Conservation (phyloP, 805 yeast genomes). For the Saccharomyces paradoxus region DNA sequence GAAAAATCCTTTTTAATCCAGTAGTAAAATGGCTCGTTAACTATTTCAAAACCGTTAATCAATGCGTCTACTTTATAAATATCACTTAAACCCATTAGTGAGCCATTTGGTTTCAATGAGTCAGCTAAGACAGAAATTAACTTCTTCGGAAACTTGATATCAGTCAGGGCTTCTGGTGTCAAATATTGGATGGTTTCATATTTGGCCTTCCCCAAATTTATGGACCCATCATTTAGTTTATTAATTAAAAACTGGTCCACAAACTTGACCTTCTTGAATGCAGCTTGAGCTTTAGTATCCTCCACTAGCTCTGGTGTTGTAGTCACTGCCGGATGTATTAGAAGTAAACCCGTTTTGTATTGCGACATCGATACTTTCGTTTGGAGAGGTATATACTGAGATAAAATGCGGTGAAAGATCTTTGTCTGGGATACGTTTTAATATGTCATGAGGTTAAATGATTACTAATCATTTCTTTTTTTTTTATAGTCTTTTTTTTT, state of each 20-base stretch:
- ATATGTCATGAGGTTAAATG: neutral
- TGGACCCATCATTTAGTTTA: conserved; percentile 44
- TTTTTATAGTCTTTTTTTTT: neutral
- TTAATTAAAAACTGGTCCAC: conserved; percentile 49
- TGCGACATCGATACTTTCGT: conserved; percentile 2
- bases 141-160: conserved; percentile 40
- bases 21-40: conserved; percentile 14
- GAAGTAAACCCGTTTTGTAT: conserved; percentile 31
- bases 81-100: conserved; percentile 43
- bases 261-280: conserved; percentile 21
- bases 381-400: neutral
- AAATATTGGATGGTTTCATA: conserved; percentile 44
- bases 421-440: neutral
- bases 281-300: conserved; percentile 30
- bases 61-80: conserved; percentile 46
- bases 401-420: neutral
- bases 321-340: conserved; percentile 62
- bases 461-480: conserved; percentile 1
- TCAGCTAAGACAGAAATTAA: conserved; percentile 35
- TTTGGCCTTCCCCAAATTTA: conserved; percentile 30
- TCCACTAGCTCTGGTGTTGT: conserved; percentile 44
- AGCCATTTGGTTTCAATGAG: conserved; percentile 39
- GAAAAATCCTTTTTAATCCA: conserved; percentile 51
- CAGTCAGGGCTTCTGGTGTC: conserved; percentile 44
- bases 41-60: conserved; percentile 49